Conservation (phyloP, 2,329 filamentous ascomycete genomes). For the Bipolaris bicolor region DNA sequence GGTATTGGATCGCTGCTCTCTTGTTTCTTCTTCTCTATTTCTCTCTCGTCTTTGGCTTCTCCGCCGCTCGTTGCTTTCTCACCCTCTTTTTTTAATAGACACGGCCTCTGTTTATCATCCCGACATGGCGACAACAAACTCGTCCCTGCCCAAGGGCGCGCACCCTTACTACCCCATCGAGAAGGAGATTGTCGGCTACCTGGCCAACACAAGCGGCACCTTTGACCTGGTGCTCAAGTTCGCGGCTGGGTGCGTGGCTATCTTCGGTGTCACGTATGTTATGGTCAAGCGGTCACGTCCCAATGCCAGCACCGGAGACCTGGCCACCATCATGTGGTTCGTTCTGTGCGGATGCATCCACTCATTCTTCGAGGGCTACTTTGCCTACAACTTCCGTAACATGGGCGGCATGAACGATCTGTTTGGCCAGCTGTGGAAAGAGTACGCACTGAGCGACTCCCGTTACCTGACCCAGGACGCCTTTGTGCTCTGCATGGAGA, state of each 20-base stretch:
- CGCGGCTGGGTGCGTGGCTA: conserved; percentile 59
- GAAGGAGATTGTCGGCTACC: conserved; percentile 66
- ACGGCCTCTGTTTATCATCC: too few relatives aligned
- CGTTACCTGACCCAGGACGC: conserved; percentile 78
- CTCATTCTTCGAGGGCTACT: conserved; percentile 85
- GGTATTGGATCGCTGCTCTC: background rate
- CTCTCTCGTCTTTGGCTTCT: background rate
- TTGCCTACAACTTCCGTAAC: conserved; percentile 69
- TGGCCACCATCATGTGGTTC: conserved; percentile 74
- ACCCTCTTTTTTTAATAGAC: background rate
- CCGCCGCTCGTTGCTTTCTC: background rate
- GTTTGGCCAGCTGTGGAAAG: conserved; percentile 89
- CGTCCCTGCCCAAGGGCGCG: conserved; percentile 22
- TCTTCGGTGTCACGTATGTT: conserved; percentile 64
- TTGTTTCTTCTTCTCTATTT: background rate
- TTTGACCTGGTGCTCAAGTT: conserved; percentile 66
- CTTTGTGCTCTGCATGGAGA: conserved; percentile 88
- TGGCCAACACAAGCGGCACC: conserved; percentile 69
- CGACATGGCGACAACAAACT: conserved; percentile 22
- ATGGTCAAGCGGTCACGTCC: conserved; percentile 62
- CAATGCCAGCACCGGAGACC: conserved; percentile 60
- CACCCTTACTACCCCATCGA: conserved; percentile 77
- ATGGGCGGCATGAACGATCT: conserved; percentile 73
- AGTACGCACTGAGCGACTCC: conserved; percentile 86
- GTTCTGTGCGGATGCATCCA: conserved; percentile 76